Evolutionary conservation across 2,329 filamentous ascomycete genomes (phyloP), one percentile per base, ranked within the genome.

Genomic region (Hymenoscyphus fraxineus): DNA sequence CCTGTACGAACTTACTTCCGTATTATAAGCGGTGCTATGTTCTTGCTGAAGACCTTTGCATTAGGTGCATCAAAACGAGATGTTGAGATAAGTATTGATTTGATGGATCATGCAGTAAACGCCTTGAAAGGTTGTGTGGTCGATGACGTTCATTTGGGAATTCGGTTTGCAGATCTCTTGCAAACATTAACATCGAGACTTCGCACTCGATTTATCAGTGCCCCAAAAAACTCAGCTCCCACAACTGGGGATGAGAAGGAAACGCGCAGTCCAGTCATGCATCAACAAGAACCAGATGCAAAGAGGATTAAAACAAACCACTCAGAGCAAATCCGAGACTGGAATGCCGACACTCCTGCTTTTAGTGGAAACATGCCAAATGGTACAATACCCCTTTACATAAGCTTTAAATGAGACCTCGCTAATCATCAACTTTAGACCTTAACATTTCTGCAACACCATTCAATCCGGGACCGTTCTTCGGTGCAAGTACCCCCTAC

Each of bases 1-100:
- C 91, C 91, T 0, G 91, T 95, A 4, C 83, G 91, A 58, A 94
- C 91, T 0, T 94, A 94, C 75, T 93, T 95, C 78, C 87, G 91
- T 64, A 94, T 95, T 74, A 92, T 94, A 68, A 91, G 88, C 64
- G 91, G 91, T 3, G 90, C 90, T 67, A 93, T 94, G 85, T 93
- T 95, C 73, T 77, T 95, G 19, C 83, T 95, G 59, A 95, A 90
- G 78, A 94, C 91, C 0, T 94, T 95, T 76, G 90, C 91, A 0
- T 82, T 95, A 1, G 91, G 91, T 19, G 91, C 91, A 1, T 88
- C 89, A 0, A 89, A 91, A 71, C 88, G 88, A 63, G 91, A 95
- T 69, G 89, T 94, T 32, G 87, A 89, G 72, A 82, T 90, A 58
- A 91, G 88, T 67, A 88, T 95, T 38, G 83, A 83, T 6, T 80